phyloP scores from a whole-genome alignment of 208 protist species.

The Leishmania lainsoni region DNA sequence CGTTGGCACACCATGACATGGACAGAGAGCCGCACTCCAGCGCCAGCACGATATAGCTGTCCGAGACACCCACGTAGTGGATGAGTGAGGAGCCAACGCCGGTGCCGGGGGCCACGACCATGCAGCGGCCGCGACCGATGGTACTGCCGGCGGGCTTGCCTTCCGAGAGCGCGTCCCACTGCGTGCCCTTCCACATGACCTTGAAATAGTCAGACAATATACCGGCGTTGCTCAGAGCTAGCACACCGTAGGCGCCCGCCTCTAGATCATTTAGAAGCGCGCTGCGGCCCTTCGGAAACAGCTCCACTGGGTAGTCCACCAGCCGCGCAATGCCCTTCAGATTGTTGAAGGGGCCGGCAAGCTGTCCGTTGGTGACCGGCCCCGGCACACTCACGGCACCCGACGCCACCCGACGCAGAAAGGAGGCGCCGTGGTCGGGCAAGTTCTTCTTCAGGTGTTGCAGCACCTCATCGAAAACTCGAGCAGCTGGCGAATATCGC shows the following conservation, averaged over 20 bases:
- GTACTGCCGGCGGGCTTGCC: constrained; percentile 24
- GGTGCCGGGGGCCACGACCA: constrained; percentile 65
- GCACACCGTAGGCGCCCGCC: constrained; percentile 62
- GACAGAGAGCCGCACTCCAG: constrained; percentile 58
- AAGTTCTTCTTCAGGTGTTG: constrained; percentile 29
- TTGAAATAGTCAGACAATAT: constrained; percentile 61
- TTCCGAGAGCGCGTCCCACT: constrained; percentile 37
- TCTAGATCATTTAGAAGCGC: constrained; percentile 75
- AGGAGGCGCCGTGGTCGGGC: constrained; percentile 14
- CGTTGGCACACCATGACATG: constrained; percentile 23
- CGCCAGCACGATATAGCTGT: constrained; percentile 48
- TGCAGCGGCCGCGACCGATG: constrained; percentile 49
- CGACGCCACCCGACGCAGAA: constrained; percentile 45
- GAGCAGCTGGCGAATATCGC: constrained; percentile 46
- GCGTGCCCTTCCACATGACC: constrained; percentile 72
- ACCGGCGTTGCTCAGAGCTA: constrained; percentile 53
- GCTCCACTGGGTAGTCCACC: constrained; percentile 45
- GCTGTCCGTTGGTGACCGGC: constrained; percentile 45
- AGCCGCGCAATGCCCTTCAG: constrained; percentile 58
- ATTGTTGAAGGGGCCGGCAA: constrained; percentile 74
- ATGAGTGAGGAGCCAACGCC: constrained; percentile 71
- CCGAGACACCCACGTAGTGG: constrained; percentile 40
- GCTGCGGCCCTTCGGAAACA: constrained; percentile 61
- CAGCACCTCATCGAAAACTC: constrained; percentile 56
- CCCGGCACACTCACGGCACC: constrained; percentile 65